These are phyloP conservation scores for Rusavskia elegans DNA, from an alignment of 495 filamentous ascomycete species.

Conservation along the genomic window DNA sequence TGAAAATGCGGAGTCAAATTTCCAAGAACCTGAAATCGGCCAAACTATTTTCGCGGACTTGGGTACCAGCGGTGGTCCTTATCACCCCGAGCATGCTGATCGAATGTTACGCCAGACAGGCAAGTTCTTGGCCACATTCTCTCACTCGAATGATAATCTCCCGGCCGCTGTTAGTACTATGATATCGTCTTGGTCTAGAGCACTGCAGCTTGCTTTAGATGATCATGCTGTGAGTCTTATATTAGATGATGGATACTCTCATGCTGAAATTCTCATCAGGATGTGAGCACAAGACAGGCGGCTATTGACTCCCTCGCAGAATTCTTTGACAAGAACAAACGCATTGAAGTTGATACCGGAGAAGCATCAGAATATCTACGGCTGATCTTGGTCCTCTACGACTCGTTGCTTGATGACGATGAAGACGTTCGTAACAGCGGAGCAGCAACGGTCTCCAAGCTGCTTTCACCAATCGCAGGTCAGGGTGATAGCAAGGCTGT, in stretches of 20 bases:
- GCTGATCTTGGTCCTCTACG: constrained; percentile 37
- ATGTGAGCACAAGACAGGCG: constrained; percentile 48
- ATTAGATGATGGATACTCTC: not conserved
- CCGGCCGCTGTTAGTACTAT: not conserved
- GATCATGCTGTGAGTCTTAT: not conserved
- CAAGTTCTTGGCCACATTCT: not conserved
- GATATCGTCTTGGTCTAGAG: not conserved
- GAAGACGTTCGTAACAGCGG: constrained; percentile 63
- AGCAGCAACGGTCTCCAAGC: constrained; percentile 29
- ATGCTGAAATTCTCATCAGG: constrained; percentile 20
- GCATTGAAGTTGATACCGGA: not conserved
- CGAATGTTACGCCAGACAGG: not conserved
- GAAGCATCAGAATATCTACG: constrained; percentile 22
- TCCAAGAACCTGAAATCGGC: not conserved
- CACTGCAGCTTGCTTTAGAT: not conserved
- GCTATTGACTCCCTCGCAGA: constrained; percentile 19
- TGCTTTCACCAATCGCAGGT: constrained; percentile 22
- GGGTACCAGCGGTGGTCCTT: not conserved
- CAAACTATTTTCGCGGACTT: not conserved
- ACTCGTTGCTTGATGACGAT: constrained; percentile 74
- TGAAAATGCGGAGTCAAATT: not conserved
- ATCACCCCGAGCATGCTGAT: not conserved
- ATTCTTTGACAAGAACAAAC: not conserved
- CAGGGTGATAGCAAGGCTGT: constrained; percentile 16
- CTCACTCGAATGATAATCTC: not conserved